Percentiles rank a stretch among this genome's conserved stretches.
These are phyloP conservation scores for Pleurotus citrinopileatus DNA, from an alignment of 768 basidiomycete genomes.

Conservation along the genomic window DNA sequence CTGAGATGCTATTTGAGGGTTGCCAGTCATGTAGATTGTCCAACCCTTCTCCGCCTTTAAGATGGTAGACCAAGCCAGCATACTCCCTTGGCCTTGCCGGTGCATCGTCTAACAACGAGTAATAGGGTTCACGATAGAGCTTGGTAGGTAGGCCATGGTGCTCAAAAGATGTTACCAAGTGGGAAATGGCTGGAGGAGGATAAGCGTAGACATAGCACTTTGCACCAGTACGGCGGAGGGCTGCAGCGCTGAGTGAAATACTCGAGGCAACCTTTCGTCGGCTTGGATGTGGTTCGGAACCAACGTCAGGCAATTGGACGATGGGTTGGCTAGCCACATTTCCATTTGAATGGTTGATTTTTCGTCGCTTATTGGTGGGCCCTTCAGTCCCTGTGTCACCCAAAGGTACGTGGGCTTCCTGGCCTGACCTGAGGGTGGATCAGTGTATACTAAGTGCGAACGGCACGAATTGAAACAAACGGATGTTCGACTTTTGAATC, in stretches of 20 bases:
- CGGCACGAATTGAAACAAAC: too few species aligned
- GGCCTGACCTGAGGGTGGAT: too few species aligned
- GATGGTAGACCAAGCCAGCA: constrained; percentile 70
- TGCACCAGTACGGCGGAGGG: constrained; percentile 22
- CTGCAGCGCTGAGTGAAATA: constrained; percentile 13
- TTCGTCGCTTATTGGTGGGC: too few species aligned
- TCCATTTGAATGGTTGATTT: too few species aligned
- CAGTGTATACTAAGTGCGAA: too few species aligned
- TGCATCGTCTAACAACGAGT: constrained; percentile 68
- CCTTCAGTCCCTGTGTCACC: too few species aligned
- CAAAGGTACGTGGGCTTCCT: too few species aligned
- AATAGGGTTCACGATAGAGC: constrained; percentile 78
- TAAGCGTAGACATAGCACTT: constrained; percentile 46
- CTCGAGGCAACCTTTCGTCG: not conserved
- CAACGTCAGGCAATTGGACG: too few species aligned
- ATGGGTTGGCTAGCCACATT: too few species aligned
- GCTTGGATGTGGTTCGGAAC: too few species aligned
- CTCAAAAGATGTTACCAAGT: constrained; percentile 43
- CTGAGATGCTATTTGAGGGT: too few species aligned
- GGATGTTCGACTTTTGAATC: too few species aligned
- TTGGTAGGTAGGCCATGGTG: constrained; percentile 49
- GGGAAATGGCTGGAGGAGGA: constrained; percentile 48
- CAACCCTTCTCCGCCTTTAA: constrained; percentile 65
- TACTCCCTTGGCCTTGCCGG: constrained; percentile 71
- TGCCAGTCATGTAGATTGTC: constrained; percentile 50